Evolutionary conservation across 2,329 filamentous ascomycete species (phyloP), one percentile per base, ranked within the genome.

Genomic region (Phyllosticta ampelicida): DNA sequence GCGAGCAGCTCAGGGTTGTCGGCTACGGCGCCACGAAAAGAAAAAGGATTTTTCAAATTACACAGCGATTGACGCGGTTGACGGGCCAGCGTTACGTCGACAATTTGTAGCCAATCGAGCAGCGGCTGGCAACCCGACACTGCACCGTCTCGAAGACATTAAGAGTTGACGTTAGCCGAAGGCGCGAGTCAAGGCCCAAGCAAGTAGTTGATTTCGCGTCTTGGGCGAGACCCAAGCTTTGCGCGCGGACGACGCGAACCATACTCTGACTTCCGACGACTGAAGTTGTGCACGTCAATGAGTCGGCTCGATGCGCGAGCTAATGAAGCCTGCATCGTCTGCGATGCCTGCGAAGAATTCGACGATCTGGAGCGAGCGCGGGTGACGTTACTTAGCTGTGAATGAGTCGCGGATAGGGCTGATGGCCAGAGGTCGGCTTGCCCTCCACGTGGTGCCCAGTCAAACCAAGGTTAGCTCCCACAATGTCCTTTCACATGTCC

Each of bases 211-310:
- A 51, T 51, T 51, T 51, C n/a, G 49, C 49, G 49, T n/a, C 19
- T 26, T 51, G 19, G 19, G 49, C 21, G 18, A 8, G 19, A 19
- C 13, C 6, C 21, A 21, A 26, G 49, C 49, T 51, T 51, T 51
- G 19, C 49, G 21, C 23, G 23, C 23, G 36, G 53, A 30, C 21
- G 36, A 36, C 23, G 29, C 26, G 50, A 58, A 49, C 55, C 36
- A 58, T 51, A 53, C 44, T 58, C 55, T 30, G 20, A 58, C 44
- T 53, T 53, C 36, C 53, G 55, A 58, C 55, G 55, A 53, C 53
- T 26, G 55, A 58, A 28, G 18, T 30, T 58, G 51, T 53, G 36
- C 36, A 44, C 11, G 36, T 44, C 36, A 18, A 44, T 44, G 36
- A 44, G 36, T 44, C 36, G 36, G 36, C 36, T 44, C 36, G 36